phyloP scores from a whole-genome alignment of 78 protist genomes.

The Polysphondylium violaceum region DNA sequence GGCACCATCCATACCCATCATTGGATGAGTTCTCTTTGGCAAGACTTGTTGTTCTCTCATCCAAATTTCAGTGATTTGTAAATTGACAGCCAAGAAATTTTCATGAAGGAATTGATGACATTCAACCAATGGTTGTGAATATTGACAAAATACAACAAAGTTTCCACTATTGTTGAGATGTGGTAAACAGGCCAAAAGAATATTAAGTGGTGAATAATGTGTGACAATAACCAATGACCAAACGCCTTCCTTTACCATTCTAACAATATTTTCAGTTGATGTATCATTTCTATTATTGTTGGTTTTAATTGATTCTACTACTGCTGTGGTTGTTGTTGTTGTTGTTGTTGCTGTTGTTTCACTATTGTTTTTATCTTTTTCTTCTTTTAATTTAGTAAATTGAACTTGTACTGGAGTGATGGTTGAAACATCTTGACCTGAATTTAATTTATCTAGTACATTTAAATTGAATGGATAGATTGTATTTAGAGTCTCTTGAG shows the following conservation, averaged over 20 bases:
- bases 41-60: constrained; percentile 83
- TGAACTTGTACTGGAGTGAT: background rate
- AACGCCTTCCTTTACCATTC: constrained; percentile 23
- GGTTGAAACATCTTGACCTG: background rate
- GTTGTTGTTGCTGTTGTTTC: background rate
- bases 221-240: constrained; percentile 62
- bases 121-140: constrained; percentile 47
- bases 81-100: constrained; percentile 32
- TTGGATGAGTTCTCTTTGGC: constrained; percentile 82
- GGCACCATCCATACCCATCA: constrained; percentile 75
- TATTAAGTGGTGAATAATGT: constrained; percentile 45
- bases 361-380: background rate
- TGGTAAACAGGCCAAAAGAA: constrained; percentile 46
- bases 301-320: background rate
- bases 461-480: constrained; percentile 40
- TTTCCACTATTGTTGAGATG: constrained; percentile 34
- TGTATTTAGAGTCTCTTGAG: background rate
- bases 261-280: constrained; percentile 8
- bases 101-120: constrained; percentile 33
- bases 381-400: background rate
- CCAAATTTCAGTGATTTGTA: constrained; percentile 71
- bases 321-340: background rate
- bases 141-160: constrained; percentile 48
- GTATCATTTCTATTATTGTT: constrained; percentile 30
- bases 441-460: constrained; percentile 18